Conservation (phyloP, 495 filamentous ascomycete species). For the Extremus antarcticus region DNA sequence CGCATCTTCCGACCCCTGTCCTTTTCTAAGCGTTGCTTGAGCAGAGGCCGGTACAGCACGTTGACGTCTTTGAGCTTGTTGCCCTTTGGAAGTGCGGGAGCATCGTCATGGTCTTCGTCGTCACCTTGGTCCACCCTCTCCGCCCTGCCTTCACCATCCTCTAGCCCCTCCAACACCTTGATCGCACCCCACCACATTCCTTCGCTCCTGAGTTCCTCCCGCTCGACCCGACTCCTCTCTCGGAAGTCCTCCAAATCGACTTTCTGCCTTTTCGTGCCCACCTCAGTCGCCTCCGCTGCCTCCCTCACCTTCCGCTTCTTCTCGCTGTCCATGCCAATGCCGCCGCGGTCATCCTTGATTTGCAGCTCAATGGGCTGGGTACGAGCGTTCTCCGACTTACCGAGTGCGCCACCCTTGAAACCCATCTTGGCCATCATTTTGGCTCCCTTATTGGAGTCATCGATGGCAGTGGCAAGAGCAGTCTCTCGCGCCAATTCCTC, state of each 20-base stretch:
- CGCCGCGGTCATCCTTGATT: constrained; percentile 70
- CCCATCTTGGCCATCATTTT: constrained; percentile 97
- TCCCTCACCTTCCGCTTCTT: constrained; percentile 71
- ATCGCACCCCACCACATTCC: constrained; percentile 60
- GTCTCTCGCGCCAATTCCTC: constrained; percentile 60
- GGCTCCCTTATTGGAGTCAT: constrained; percentile 61
- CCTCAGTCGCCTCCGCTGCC: constrained; percentile 41
- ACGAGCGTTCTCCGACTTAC: constrained; percentile 40
- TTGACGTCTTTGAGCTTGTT: constrained; percentile 53
- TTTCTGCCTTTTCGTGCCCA: constrained; percentile 47
- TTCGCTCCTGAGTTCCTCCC: constrained; percentile 59
- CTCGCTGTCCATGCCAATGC: constrained; percentile 75
- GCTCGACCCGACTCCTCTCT: constrained; percentile 58
- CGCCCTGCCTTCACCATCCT: constrained; percentile 16
- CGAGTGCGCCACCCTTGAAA: constrained; percentile 65
- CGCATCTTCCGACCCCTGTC: constrained; percentile 60
- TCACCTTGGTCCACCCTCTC: constrained; percentile 8
- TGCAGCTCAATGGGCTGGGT: constrained; percentile 57
- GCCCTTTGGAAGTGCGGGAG: constrained; percentile 5
- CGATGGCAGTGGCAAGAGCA: constrained; percentile 59
- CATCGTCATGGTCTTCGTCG: background rate
- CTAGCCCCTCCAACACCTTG: constrained; percentile 49
- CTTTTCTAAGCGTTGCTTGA: constrained; percentile 54
- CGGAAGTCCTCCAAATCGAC: constrained; percentile 67
- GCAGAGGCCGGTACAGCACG: constrained; percentile 67